These are phyloP conservation scores for Microdochium paspali DNA, from an alignment of 2,329 filamentous ascomycete species.

Conservation along the genomic window DNA sequence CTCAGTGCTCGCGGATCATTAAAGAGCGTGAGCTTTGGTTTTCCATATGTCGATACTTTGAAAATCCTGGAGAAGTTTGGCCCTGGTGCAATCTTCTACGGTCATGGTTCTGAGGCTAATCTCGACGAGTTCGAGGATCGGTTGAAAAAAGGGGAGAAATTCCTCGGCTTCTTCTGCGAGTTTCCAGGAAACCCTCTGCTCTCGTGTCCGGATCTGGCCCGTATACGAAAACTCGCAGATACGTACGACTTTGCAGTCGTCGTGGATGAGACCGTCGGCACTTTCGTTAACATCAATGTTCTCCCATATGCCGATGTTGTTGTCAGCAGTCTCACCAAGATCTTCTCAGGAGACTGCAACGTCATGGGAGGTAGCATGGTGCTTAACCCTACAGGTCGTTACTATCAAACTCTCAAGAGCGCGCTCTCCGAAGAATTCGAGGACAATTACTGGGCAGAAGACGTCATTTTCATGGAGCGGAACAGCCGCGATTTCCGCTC, in stretches of 20 bases:
- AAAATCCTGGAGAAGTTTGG: conserved; percentile 95
- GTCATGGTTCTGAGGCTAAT: conserved; percentile 65
- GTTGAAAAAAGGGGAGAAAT: conserved; percentile 63
- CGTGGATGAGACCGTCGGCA: conserved; percentile 93
- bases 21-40: conserved; percentile 89
- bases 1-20: conserved; percentile 51
- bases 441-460: conserved; percentile 90
- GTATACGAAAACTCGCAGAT: conserved; percentile 74
- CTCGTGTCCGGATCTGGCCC: conserved; percentile 69
- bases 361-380: conserved; percentile 85
- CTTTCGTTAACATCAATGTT: conserved; percentile 92
- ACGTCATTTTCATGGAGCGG: conserved; percentile 87
- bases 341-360: conserved; percentile 95
- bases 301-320: conserved; percentile 83
- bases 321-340: conserved; percentile 90
- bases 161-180: conserved; percentile 82
- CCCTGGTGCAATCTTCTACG: conserved; percentile 81
- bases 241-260: conserved; percentile 82
- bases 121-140: conserved; percentile 73
- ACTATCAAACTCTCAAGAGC: conserved; percentile 61
- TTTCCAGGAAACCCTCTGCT: conserved; percentile 91
- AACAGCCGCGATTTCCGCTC: conserved; percentile 88
- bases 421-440: conserved; percentile 61
- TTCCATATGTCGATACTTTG: conserved; percentile 92
- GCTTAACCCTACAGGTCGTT: conserved; percentile 55